Percentiles rank a stretch among this genome's conserved stretches.
Evolutionary conservation across 2,329 filamentous ascomycete genomes (phyloP).

Genomic region (Tolypocladium ophioglossoides): DNA sequence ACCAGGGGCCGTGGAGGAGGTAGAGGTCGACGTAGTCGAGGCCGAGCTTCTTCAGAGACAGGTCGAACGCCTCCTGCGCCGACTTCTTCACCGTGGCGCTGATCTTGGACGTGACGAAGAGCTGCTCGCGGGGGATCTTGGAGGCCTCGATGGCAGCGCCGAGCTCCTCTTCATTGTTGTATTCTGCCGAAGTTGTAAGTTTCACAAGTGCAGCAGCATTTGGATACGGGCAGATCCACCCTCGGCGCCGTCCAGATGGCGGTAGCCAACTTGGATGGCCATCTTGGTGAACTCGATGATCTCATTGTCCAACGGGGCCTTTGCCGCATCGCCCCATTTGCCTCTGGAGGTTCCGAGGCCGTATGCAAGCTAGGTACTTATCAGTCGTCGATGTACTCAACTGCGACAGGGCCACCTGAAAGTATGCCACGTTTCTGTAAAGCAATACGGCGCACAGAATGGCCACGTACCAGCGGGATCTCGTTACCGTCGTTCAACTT

Average conservation of each 20-base stretch:
- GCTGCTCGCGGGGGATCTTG: conserved; percentile 52
- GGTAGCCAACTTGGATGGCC: conserved; percentile 60
- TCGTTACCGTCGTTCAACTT: conserved; percentile 65
- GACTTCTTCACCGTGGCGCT: conserved; percentile 26
- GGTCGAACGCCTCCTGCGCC: conserved; percentile 40
- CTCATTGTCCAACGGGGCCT: conserved; percentile 43
- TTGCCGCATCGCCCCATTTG: conserved; percentile 26
- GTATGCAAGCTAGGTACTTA: conserved; percentile 46
- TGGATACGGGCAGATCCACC: conserved; percentile 24
- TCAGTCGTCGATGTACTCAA: neutral
- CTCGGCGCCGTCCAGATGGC: conserved; percentile 67
- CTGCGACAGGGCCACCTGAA: too few species aligned
- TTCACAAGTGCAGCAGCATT: neutral
- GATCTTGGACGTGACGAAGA: conserved; percentile 58
- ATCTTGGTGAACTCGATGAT: conserved; percentile 39
- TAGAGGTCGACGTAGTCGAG: conserved; percentile 66
- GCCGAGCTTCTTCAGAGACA: conserved; percentile 53
- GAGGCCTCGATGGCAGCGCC: conserved; percentile 60
- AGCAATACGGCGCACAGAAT: too few species aligned
- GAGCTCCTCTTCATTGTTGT: conserved; percentile 58
- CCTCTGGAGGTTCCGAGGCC: conserved; percentile 60
- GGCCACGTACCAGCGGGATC: conserved; percentile 52
- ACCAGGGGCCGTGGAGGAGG: conserved; percentile 49
- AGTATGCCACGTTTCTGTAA: neutral
- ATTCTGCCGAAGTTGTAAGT: conserved; percentile 28